phyloP scores from a whole-genome alignment of 78 protist genomes.

The Dictyostelium citrinum region DNA sequence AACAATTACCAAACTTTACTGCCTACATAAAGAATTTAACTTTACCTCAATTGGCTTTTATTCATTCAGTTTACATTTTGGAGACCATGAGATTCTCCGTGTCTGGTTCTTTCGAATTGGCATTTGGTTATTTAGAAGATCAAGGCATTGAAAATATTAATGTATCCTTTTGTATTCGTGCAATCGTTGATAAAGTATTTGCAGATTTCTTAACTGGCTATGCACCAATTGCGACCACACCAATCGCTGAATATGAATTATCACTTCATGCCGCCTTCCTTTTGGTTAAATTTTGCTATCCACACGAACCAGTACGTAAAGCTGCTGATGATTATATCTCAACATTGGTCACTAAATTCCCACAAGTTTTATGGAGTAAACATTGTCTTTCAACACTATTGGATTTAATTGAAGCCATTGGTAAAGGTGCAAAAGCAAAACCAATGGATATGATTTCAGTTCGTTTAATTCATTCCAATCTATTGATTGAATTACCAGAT shows the following conservation, averaged over 20 bases:
- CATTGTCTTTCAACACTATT: constrained; percentile 61
- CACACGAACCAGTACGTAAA: constrained; percentile 40
- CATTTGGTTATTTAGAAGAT: constrained; percentile 75
- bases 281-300: constrained; percentile 73
- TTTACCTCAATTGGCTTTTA: constrained; percentile 35
- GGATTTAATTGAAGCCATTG: constrained; percentile 70
- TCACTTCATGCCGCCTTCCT: constrained; percentile 15
- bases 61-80: constrained; percentile 56
- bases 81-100: constrained; percentile 61
- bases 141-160: constrained; percentile 54
- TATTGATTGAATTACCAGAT: constrained; percentile 51
- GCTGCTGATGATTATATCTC: constrained; percentile 77
- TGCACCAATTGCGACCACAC: not conserved
- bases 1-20: constrained; percentile 30
- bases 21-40: constrained; percentile 44
- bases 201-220: constrained; percentile 18
- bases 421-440: constrained; percentile 44
- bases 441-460: constrained; percentile 74
- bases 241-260: constrained; percentile 15
- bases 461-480: not conserved
- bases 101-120: constrained; percentile 37
- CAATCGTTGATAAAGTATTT: constrained; percentile 55
- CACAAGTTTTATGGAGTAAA: constrained; percentile 75
- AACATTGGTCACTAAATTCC: constrained; percentile 59
- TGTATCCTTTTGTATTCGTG: constrained; percentile 37